A percentile compares a stretch with the other conserved stretches of the same genome.
These are phyloP conservation scores for Datura wrightii DNA, from an alignment of 257 asterid genomes.

Conservation along the genomic window DNA sequence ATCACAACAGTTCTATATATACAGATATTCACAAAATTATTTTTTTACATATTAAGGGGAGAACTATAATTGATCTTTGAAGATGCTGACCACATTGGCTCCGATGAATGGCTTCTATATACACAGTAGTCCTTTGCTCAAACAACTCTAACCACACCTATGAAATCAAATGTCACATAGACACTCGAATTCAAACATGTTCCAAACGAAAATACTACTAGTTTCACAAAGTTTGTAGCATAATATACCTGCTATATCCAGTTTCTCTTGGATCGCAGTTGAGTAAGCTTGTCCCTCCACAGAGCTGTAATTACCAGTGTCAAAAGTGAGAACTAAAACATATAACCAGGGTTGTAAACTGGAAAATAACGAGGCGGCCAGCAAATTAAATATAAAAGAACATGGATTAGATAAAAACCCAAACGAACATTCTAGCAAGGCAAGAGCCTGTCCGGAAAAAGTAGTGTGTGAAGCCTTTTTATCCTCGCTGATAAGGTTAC, in stretches of 20 bases:
- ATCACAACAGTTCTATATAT: slow-evolving; percentile 33
- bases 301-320: slow-evolving; percentile 57
- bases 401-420: not conserved
- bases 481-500: not conserved
- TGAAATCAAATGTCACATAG: not conserved
- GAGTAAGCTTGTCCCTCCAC: slow-evolving; percentile 91
- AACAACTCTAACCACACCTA: slow-evolving; percentile 34
- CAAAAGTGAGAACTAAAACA: not conserved
- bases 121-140: slow-evolving; percentile 41
- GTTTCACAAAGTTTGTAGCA: not conserved
- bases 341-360: not conserved
- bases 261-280: slow-evolving; percentile 81
- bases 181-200: not conserved
- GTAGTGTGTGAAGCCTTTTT: not conserved
- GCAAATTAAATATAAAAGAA: too few relatives aligned
- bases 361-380: not conserved
- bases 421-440: not conserved
- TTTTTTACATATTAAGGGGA: not conserved
- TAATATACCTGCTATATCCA: slow-evolving; percentile 55
- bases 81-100: slow-evolving; percentile 32
- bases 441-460: not conserved
- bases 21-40: slow-evolving; percentile 50
- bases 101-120: slow-evolving; percentile 40
- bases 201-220: not conserved
- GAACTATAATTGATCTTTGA: slow-evolving; percentile 22